Evolutionary conservation across 2,329 filamentous ascomycete genomes (phyloP), one percentile per base, ranked within the genome.

Genomic region (Fusarium robinianum): DNA sequence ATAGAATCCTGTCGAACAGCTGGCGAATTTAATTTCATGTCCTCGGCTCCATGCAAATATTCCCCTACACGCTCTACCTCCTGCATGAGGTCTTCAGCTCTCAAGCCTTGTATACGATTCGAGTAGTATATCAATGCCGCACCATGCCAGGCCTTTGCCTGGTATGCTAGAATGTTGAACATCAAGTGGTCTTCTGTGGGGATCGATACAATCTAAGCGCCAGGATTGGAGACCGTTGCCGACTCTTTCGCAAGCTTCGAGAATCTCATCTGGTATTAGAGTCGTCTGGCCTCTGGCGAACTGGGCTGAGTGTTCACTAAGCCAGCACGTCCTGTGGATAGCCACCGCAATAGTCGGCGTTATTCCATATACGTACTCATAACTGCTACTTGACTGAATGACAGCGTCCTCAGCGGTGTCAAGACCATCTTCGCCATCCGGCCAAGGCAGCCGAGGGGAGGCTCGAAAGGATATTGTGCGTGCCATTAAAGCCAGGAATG

Each of bases 401-500:
- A 42, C 17, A 9, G 14, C 27, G 9, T 47, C 27, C 5, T 42
- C 44, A 3, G 19, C 9, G 7, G 19, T 22, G 3, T 24, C 8
- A 8, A 22, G n/a, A 1, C 17, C 15, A 4, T 46, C 18, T 6
- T 27, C 25, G 4, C 21, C 18, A n/a, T 16, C 26, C 3, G 32
- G 4, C 44, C 44, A 47, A 21, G 32, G 14, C 9, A 26, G 36
- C 4, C n/a, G n/a, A n/a, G 38, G 15, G 34, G 27, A 9, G 15
- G 11, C 4, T 2, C 14, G 18, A 3, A 51, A 51, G 1, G 41
- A 29, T 3, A 41, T 43, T 22, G 49, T 51, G 6, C 49, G 36
- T 16, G 49, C 45, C 27, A 51, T 23, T 6, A 51, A 27, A 3
- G 40, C 40, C 12, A 51, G 23, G 37, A 51, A 51, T 1, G 38